These are phyloP conservation scores for Colletotrichum salicis DNA, from an alignment of 2,329 filamentous ascomycete genomes.

Conservation along the genomic window DNA sequence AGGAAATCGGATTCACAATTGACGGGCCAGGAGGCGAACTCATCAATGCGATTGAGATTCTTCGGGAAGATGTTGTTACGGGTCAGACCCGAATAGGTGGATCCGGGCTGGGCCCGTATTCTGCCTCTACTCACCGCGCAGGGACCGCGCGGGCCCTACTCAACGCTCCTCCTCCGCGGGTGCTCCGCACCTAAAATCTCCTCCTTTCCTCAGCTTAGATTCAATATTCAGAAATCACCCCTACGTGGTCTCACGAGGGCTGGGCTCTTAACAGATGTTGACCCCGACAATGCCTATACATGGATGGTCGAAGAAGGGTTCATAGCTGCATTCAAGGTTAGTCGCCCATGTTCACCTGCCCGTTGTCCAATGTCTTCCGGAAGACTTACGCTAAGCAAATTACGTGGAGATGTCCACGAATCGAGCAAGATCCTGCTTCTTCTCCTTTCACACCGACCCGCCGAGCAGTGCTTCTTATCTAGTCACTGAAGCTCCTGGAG, in stretches of 20 bases:
- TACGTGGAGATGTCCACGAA: neutral
- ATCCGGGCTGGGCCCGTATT: no score
- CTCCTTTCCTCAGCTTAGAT: no score
- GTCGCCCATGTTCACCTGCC: neutral
- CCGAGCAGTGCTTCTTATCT: neutral
- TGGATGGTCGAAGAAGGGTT: neutral
- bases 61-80: no score
- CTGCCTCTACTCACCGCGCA: no score
- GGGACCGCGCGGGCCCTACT: no score
- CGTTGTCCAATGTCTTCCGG: neutral
- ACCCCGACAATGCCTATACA: neutral
- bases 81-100: no score
- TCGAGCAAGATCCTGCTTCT: neutral
- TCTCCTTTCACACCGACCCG: neutral
- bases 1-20: neutral
- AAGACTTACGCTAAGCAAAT: neutral
- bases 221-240: no score
- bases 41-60: neutral
- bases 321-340: neutral
- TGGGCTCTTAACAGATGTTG: no score
- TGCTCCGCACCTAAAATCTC: no score
- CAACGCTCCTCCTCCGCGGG: no score
- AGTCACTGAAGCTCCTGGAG: neutral
- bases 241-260: no score
- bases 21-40: neutral